Conservation (phyloP, 257 asterid genomes). For the Nicotiana otophora region DNA sequence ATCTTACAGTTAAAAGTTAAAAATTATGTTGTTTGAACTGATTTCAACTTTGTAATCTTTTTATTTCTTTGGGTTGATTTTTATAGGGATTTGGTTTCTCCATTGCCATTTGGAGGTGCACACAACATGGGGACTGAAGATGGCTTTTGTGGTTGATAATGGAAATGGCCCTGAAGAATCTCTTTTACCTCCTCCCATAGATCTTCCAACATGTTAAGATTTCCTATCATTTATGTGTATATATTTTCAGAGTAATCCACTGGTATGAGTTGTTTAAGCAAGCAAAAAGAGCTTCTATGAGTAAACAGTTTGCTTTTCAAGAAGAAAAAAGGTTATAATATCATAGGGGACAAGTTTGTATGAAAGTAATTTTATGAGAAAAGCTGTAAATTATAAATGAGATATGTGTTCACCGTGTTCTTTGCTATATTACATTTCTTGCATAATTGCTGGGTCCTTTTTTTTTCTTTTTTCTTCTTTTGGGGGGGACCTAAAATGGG, state of each 20-base stretch:
- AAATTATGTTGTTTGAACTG: not conserved
- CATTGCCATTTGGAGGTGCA: constrained; percentile 63
- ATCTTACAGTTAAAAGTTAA: too few species aligned
- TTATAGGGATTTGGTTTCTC: constrained; percentile 57
- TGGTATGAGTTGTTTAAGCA: not conserved
- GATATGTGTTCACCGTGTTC: not conserved
- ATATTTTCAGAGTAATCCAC: not conserved
- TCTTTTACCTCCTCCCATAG: constrained; percentile 53
- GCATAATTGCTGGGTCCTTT: not conserved
- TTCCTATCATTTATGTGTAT: not conserved
- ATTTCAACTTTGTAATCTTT: not conserved
- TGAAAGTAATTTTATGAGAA: not conserved
- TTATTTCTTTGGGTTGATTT: not conserved
- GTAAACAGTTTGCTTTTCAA: not conserved
- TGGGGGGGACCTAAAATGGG: not conserved
- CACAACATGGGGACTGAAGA: constrained; percentile 69
- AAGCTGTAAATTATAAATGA: not conserved
- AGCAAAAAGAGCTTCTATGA: not conserved
- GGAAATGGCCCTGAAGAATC: constrained; percentile 49
- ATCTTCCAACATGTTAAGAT: constrained; percentile 52
- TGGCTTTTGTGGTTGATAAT: constrained; percentile 66
- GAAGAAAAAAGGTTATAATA: not conserved
- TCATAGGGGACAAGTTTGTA: not conserved
- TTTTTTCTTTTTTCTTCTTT: not conserved
- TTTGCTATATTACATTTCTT: not conserved